phyloP scores from a whole-genome alignment of 805 yeast species.

The Saccharomycopsis malanga region DNA sequence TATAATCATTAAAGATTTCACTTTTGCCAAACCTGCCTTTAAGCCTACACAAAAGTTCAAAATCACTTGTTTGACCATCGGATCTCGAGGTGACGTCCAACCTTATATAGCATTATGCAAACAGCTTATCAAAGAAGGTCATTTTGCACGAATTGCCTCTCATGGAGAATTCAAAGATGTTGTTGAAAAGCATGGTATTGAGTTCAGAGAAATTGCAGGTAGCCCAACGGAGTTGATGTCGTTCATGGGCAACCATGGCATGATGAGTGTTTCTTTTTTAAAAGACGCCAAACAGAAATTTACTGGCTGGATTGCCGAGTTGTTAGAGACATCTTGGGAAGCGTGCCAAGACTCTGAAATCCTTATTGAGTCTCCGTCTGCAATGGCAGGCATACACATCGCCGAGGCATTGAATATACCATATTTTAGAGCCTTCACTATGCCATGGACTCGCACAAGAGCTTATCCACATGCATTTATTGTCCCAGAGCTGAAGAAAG shows the following conservation, averaged over 20 bases:
- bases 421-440: conserved; percentile 89
- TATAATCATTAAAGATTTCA: conserved; percentile 59
- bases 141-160: conserved; percentile 75
- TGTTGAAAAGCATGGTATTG: conserved; percentile 60
- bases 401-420: conserved; percentile 90
- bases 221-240: conserved; percentile 90
- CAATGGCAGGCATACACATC: conserved; percentile 92
- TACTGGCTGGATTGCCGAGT: conserved; percentile 73
- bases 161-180: conserved; percentile 76
- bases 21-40: conserved; percentile 33
- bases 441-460: conserved; percentile 97
- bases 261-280: conserved; percentile 74
- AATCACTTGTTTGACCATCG: conserved; percentile 76
- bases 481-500: conserved; percentile 88
- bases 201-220: conserved; percentile 76
- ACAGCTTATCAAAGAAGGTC: conserved; percentile 76
- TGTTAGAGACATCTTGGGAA: conserved; percentile 69
- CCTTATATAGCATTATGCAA: conserved; percentile 89
- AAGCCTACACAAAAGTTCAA: conserved; percentile 48
- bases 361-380: conserved; percentile 90
- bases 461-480: conserved; percentile 96
- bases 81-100: conserved; percentile 95
- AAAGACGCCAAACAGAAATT: conserved; percentile 78
- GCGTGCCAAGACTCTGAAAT: conserved; percentile 81
- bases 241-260: conserved; percentile 85